These are phyloP conservation scores for Rugonectria rugulosa DNA, from an alignment of 2,329 filamentous ascomycete species.

Conservation along the genomic window DNA sequence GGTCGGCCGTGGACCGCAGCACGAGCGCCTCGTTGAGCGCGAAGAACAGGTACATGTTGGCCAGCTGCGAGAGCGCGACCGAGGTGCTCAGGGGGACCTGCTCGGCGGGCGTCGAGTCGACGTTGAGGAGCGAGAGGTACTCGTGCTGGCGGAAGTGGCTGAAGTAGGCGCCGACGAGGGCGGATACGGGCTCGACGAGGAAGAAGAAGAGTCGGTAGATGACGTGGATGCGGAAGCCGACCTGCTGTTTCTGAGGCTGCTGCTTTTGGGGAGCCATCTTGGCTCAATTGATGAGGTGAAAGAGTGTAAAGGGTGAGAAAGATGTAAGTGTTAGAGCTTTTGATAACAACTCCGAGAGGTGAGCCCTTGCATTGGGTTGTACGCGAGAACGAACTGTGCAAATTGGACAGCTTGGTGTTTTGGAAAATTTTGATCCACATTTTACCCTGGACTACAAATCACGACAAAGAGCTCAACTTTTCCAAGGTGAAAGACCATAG, in stretches of 20 bases:
- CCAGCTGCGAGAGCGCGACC: slow-evolving; percentile 76
- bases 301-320: background rate
- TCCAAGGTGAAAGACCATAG: no score
- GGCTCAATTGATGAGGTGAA: slow-evolving; percentile 7
- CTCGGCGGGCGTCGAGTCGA: slow-evolving; percentile 50
- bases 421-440: slow-evolving; percentile 40
- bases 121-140: slow-evolving; percentile 72
- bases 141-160: slow-evolving; percentile 56
- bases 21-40: slow-evolving; percentile 80
- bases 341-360: no score
- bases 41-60: slow-evolving; percentile 80
- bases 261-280: slow-evolving; percentile 33
- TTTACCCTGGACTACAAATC: background rate
- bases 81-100: slow-evolving; percentile 66
- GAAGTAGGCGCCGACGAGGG: slow-evolving; percentile 61
- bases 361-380: no score
- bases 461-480: background rate
- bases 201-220: slow-evolving; percentile 78
- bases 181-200: slow-evolving; percentile 69
- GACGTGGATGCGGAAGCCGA: slow-evolving; percentile 60
- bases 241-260: slow-evolving; percentile 5
- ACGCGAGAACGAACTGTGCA: slow-evolving; percentile 1
- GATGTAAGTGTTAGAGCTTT: no score
- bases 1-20: slow-evolving; percentile 71
- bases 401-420: slow-evolving; percentile 16